Conservation (phyloP, 306 rosid genomes). For the Prunus kanzakura region DNA sequence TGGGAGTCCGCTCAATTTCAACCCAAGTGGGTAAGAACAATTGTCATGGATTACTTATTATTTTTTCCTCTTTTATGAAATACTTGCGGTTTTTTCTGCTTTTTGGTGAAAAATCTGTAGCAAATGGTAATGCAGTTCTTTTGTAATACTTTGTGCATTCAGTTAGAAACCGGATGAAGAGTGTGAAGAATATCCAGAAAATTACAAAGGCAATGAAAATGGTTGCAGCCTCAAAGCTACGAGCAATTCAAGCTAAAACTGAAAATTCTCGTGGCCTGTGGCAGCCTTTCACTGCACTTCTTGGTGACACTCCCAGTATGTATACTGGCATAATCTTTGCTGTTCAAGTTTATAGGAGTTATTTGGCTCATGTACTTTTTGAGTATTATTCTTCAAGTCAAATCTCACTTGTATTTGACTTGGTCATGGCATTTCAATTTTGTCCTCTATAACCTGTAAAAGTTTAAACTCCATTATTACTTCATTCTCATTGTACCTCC, state of each 20-base stretch:
- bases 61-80: neutral
- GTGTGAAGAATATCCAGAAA: slow-evolving; percentile 95
- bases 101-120: neutral
- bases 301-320: slow-evolving; percentile 86
- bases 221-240: slow-evolving; percentile 98
- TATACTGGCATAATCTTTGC: neutral
- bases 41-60: neutral
- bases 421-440: neutral
- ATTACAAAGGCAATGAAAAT: slow-evolving; percentile 99
- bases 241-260: slow-evolving; percentile 79
- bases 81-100: neutral
- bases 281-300: slow-evolving; percentile 98
- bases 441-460: neutral
- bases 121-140: neutral
- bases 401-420: neutral
- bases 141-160: slow-evolving; percentile 19
- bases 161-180: slow-evolving; percentile 96
- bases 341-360: neutral
- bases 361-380: neutral
- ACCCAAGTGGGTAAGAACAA: slow-evolving; percentile 77
- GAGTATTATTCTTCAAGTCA: neutral
- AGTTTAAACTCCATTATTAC: neutral
- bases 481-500: too few relatives aligned
- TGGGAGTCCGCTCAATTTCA: slow-evolving; percentile 82
- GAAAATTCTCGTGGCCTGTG: slow-evolving; percentile 95